Percentiles rank a stretch among this genome's conserved stretches.
phyloP scores from a whole-genome alignment of 1,284 basidiomycete genomes.

The Bjerkandera adusta region DNA sequence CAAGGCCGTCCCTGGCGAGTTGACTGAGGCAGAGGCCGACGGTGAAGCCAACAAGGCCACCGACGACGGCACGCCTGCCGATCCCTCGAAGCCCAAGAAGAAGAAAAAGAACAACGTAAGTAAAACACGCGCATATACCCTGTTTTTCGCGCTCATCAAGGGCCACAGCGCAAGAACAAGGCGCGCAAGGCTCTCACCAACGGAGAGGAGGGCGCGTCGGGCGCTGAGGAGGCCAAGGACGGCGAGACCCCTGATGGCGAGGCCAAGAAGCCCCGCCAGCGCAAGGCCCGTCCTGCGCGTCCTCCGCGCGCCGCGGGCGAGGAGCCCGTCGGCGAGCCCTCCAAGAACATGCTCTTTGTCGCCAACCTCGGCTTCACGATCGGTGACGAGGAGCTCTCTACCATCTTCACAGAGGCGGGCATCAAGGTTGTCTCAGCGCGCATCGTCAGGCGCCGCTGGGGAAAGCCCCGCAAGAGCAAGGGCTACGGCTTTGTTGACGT shows the following conservation, averaged over 20 bases:
- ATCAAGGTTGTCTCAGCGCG: slow-evolving; percentile 82
- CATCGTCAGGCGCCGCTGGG: slow-evolving; percentile 82
- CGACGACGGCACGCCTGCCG: slow-evolving; percentile 43
- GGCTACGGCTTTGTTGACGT: slow-evolving; percentile 96
- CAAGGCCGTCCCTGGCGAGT: slow-evolving; percentile 82
- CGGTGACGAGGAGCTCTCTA: slow-evolving; percentile 74
- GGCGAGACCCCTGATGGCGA: slow-evolving; percentile 27
- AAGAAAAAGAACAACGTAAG: slow-evolving; percentile 71
- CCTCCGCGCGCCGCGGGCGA: slow-evolving; percentile 66
- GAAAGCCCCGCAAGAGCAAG: slow-evolving; percentile 80
- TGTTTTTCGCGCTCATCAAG: slow-evolving; percentile 25
- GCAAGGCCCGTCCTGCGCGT: slow-evolving; percentile 60
- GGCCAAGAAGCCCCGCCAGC: slow-evolving; percentile 54
- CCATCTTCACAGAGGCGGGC: slow-evolving; percentile 81
- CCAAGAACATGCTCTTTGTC: slow-evolving; percentile 87
- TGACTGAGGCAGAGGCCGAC: slow-evolving; percentile 82
- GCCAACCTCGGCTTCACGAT: slow-evolving; percentile 93
- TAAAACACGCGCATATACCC: background rate
- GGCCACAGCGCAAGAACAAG: slow-evolving; percentile 57
- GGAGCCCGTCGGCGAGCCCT: slow-evolving; percentile 76
- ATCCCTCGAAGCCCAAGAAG: slow-evolving; percentile 74
- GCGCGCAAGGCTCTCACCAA: slow-evolving; percentile 41
- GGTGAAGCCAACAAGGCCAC: slow-evolving; percentile 62
- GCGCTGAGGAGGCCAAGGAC: slow-evolving; percentile 32
- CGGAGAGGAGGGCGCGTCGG: slow-evolving; percentile 40